Conservation (phyloP, 192 early-diverging fungal species). For the Umbelopsis isabellina region DNA sequence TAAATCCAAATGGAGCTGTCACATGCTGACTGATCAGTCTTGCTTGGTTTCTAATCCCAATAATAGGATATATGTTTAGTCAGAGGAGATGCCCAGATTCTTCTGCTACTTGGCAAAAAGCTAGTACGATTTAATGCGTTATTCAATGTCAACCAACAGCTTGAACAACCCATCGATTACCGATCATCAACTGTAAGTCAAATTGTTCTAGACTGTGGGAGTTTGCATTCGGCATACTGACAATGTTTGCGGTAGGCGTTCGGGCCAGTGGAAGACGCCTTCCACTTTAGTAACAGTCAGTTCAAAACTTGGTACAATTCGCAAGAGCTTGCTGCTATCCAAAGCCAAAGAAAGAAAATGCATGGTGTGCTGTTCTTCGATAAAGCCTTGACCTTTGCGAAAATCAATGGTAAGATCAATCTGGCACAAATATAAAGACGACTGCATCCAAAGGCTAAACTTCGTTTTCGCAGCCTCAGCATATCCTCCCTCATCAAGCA, state of each 20-base stretch:
- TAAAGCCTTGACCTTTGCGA: conserved; percentile 9
- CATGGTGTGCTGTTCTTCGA: conserved; percentile 18
- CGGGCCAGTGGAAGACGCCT: neutral
- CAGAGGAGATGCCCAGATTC: too few relatives aligned
- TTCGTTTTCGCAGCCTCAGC: neutral
- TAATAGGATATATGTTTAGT: too few relatives aligned
- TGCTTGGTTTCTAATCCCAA: too few relatives aligned
- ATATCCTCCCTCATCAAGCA: conserved; percentile 2
- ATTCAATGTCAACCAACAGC: too few relatives aligned
- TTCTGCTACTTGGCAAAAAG: too few relatives aligned
- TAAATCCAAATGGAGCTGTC: neutral
- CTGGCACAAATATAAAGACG: neutral
- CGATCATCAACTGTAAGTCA: too few relatives aligned
- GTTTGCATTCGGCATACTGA: too few relatives aligned
- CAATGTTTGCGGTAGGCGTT: neutral
- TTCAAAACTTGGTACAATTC: conserved; percentile 10
- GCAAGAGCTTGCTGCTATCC: neutral
- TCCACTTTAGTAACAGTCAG: neutral
- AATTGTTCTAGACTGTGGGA: too few relatives aligned
- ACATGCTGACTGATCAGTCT: neutral
- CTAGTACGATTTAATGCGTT: too few relatives aligned
- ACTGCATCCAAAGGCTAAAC: neutral
- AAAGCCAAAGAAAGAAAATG: conserved; percentile 20
- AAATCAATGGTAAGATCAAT: conserved; percentile 10
- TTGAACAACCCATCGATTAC: too few relatives aligned